Base-by-base conservation (phyloP, 2,329 filamentous ascomycete genomes). In the Paramyrothecium sp. region DNA sequence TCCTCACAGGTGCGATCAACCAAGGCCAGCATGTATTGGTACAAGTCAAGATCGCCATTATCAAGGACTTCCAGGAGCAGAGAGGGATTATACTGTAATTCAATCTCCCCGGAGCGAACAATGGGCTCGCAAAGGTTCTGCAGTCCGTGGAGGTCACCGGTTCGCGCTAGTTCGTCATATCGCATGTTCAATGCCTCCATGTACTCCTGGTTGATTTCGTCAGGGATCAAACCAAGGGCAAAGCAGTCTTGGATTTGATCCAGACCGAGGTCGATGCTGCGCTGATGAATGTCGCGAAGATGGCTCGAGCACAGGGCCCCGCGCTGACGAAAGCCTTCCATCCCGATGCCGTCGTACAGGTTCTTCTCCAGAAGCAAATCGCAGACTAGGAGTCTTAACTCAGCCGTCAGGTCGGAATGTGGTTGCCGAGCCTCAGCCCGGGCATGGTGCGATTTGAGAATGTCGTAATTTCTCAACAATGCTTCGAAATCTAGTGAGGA, bases 231-330 rank as follows among this genome's bases (percentile, higher is more conserved):
- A 1, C 67, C 69, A 1, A 71, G 58, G 7, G 48, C 54, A 11
- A 69, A 68, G 47, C 64, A 71, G 30, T 65, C 61, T 19, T 69
- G 65, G 16, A 71, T 62, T 48, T 67, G 67, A 23, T 65, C 61
- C 4, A 71, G 48, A 2, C 67, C 69, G 12, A 60, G 54, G 34
- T 63, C 63, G 17, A 69, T 56, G 13, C 63, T 67, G 10, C 61
- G 58, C 17, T 66, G 57, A 26, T 69, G 64, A 51, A 71, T 67
- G 23, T 71, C 65, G 21, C 66, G 69, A 13, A 71, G 58, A 52
- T 70, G 66, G 3, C 60, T n/a, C 10, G 56, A 34, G 7, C 61
- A 54, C 11, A 65, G 55, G 20, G 65, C 53, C 4, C 60, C 56
- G 7, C 56, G 59, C 8, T 61, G 59, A 8, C 58, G 60, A 11